A percentile compares a stretch with the other conserved stretches of the same genome.
Conservation (phyloP, 2,329 filamentous ascomycete species). For the Neofusicoccum ribis region DNA sequence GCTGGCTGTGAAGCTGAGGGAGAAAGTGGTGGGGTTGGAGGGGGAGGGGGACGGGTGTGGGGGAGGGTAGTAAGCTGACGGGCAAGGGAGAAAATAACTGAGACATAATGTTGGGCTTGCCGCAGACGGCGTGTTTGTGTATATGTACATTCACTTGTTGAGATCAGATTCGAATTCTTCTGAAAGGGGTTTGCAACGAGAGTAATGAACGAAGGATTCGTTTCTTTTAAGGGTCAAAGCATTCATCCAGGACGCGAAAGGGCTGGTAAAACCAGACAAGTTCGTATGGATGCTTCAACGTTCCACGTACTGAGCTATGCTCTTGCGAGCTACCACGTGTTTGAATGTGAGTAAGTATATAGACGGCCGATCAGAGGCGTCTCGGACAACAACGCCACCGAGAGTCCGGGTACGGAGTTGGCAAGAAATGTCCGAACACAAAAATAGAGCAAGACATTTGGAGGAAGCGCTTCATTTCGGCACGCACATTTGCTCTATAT, state of each 20-base stretch:
- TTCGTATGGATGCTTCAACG: no score
- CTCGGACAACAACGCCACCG: background rate
- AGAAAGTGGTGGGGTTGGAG: constrained; percentile 64
- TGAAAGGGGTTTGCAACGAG: no score
- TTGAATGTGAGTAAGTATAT: no score
- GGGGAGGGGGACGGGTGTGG: constrained; percentile 55
- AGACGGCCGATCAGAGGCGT: background rate
- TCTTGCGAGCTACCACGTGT: no score
- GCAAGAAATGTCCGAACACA: background rate
- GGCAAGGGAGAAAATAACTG: background rate
- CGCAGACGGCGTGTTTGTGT: no score
- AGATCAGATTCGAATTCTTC: no score
- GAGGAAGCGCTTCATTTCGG: background rate
- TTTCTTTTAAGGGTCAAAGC: no score
- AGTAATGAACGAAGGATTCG: no score
- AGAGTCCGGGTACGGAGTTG: background rate
- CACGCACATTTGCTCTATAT: background rate
- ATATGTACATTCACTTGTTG: no score
- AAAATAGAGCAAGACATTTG: constrained; percentile 13
- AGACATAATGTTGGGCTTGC: background rate
- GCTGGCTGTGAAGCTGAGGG: constrained; percentile 68
- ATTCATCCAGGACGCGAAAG: no score
- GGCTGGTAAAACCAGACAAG: no score
- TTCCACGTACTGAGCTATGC: no score
- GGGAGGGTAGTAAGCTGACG: background rate